Evolutionary conservation across 768 basidiomycete species (phyloP).

Genomic region (Chiua virens): DNA sequence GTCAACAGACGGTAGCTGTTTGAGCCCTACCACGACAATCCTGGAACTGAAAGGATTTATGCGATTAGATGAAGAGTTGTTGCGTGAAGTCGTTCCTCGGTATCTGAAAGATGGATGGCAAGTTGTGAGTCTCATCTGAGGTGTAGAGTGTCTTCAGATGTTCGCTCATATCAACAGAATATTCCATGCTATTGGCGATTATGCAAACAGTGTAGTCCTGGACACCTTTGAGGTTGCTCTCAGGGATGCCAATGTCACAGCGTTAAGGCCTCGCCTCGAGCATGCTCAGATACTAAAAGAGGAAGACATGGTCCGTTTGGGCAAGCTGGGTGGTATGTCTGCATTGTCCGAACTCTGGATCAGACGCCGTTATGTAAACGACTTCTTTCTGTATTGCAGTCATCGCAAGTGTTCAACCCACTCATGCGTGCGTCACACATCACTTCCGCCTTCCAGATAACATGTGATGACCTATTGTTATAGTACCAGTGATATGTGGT

Average conservation of each 20-base stretch:
- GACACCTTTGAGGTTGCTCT: slow-evolving; percentile 79
- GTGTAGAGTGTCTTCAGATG: not conserved
- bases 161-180: slow-evolving; percentile 49
- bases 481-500: slow-evolving; percentile 88
- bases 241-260: slow-evolving; percentile 57
- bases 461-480: not conserved
- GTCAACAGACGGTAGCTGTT: slow-evolving; percentile 49
- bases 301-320: slow-evolving; percentile 75
- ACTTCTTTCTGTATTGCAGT: slow-evolving; percentile 42
- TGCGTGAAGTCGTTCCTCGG: slow-evolving; percentile 61
- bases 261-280: slow-evolving; percentile 77
- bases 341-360: not conserved
- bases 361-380: not conserved
- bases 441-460: not conserved
- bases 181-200: slow-evolving; percentile 87
- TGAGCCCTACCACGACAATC: slow-evolving; percentile 81
- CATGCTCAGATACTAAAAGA: slow-evolving; percentile 86
- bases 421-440: slow-evolving; percentile 65
- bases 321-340: slow-evolving; percentile 68
- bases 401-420: slow-evolving; percentile 89
- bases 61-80: slow-evolving; percentile 61
- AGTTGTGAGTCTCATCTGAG: slow-evolving; percentile 56
- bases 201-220: slow-evolving; percentile 80
- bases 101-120: slow-evolving; percentile 88
- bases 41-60: slow-evolving; percentile 75